Percentiles rank a stretch among this genome's conserved stretches.
These are phyloP conservation scores for Fomitopsis serialis DNA, from an alignment of 768 basidiomycete species.

Conservation along the genomic window DNA sequence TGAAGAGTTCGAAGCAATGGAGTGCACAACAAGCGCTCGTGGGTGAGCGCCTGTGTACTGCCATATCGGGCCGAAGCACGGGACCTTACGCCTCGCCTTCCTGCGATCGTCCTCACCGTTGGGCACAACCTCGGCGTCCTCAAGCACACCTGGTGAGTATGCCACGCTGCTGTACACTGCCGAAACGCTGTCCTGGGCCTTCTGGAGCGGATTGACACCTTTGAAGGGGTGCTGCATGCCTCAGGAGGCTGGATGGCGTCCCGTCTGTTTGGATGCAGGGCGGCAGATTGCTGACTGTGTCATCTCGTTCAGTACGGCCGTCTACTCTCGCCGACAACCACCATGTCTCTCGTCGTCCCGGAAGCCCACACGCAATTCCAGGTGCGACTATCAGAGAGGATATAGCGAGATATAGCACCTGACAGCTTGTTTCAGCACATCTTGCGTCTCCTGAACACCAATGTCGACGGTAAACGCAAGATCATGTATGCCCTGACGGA, in stretches of 20 bases:
- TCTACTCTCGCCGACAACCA: constrained; percentile 13
- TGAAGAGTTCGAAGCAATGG: too few relatives aligned
- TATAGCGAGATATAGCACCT: background rate
- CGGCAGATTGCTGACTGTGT: background rate
- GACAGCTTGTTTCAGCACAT: constrained; percentile 67
- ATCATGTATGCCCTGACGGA: constrained; percentile 99
- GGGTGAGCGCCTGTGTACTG: too few relatives aligned
- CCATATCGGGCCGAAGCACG: too few relatives aligned
- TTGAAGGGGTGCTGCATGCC: background rate
- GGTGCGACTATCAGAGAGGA: constrained; percentile 34
- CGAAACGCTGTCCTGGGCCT: background rate
- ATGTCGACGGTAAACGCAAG: constrained; percentile 99
- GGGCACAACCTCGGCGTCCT: too few relatives aligned
- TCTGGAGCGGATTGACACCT: background rate
- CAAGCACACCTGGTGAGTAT: too few relatives aligned
- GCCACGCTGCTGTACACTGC: too few relatives aligned
- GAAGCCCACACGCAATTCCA: constrained; percentile 96
- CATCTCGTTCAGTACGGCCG: background rate
- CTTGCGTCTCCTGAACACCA: constrained; percentile 97
- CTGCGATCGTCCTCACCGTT: too few relatives aligned
- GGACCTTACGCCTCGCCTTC: too few relatives aligned
- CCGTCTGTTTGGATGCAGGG: constrained; percentile 5
- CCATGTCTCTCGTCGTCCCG: constrained; percentile 96
- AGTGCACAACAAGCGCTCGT: too few relatives aligned
- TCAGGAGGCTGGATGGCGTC: constrained; percentile 8